These are phyloP conservation scores for Astrocystis sublimbata DNA, from an alignment of 495 filamentous ascomycete species.

Conservation along the genomic window DNA sequence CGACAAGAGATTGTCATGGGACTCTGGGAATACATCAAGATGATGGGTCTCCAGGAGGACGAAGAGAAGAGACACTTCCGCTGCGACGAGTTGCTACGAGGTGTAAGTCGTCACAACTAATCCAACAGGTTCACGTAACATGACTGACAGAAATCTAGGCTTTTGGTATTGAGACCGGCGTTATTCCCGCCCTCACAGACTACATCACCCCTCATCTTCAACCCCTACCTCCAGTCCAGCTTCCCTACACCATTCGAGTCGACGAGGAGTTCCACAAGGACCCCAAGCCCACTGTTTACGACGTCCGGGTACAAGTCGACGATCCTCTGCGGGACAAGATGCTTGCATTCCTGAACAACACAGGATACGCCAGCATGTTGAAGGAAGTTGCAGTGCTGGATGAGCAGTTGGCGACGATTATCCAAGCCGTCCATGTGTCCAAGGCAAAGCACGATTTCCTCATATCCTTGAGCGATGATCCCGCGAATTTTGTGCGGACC, in stretches of 20 bases:
- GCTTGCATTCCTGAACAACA: constrained; percentile 57
- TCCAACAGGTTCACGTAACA: background rate
- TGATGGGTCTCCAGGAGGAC: constrained; percentile 84
- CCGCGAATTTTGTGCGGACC: constrained; percentile 73
- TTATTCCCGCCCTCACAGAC: constrained; percentile 86
- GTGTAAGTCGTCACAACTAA: constrained; percentile 52
- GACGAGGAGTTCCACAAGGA: constrained; percentile 77
- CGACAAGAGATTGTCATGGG: constrained; percentile 82
- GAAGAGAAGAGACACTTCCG: constrained; percentile 89
- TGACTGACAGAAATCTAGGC: constrained; percentile 55
- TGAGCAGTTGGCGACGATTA: constrained; percentile 76
- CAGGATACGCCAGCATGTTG: constrained; percentile 61
- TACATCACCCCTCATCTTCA: constrained; percentile 71
- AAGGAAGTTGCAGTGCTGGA: constrained; percentile 72
- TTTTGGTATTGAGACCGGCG: constrained; percentile 74
- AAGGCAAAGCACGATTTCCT: constrained; percentile 88
- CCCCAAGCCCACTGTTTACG: constrained; percentile 75
- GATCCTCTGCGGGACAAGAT: constrained; percentile 75
- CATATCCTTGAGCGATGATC: constrained; percentile 71
- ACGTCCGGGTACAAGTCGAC: constrained; percentile 81
- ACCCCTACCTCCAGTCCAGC: constrained; percentile 77
- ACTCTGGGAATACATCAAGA: constrained; percentile 92
- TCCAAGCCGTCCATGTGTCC: constrained; percentile 74
- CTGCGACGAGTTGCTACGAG: constrained; percentile 78
- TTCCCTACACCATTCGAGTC: constrained; percentile 91